These are phyloP conservation scores for Alternaria sp. DNA, from an alignment of 2,329 filamentous ascomycete species.

Conservation along the genomic window DNA sequence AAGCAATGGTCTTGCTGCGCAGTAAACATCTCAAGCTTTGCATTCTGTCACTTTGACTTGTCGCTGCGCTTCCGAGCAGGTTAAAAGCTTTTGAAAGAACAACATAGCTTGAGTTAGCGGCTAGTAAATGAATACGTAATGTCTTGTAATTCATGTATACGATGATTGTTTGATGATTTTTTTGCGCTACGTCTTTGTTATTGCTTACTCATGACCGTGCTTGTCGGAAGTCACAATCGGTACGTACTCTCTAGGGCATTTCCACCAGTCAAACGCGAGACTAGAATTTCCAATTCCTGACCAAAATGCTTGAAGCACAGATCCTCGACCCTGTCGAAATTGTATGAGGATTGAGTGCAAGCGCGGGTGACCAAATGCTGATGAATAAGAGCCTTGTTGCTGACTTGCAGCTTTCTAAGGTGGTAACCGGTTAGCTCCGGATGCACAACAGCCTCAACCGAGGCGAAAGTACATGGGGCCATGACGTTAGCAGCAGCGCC, in stretches of 20 bases:
- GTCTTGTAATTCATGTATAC: background rate
- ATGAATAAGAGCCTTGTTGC: conserved; percentile 31
- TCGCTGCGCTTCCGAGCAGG: background rate
- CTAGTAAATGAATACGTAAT: background rate
- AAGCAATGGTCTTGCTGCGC: conserved; percentile 32
- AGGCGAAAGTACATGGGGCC: conserved; percentile 11
- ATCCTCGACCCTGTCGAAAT: background rate
- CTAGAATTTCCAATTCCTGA: conserved; percentile 21
- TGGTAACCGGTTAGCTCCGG: conserved; percentile 18
- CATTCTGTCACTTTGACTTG: background rate
- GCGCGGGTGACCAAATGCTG: conserved; percentile 22
- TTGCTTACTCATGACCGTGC: conserved; percentile 1
- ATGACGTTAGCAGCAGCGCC: background rate
- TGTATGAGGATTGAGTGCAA: background rate
- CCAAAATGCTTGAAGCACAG: conserved; percentile 9
- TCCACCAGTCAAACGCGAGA: background rate
- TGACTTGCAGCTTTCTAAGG: conserved; percentile 26
- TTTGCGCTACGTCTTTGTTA: background rate
- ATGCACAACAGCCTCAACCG: conserved; percentile 23
- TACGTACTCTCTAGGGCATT: background rate
- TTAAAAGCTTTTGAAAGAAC: background rate
- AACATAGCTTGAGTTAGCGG: background rate
- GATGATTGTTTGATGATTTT: background rate
- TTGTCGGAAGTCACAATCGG: background rate
- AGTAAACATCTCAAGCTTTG: background rate